A percentile compares a stretch with the other conserved stretches of the same genome.
Evolutionary conservation across 2,329 filamentous ascomycete genomes (phyloP).

Genomic region (Albophoma yamanashiensis): DNA sequence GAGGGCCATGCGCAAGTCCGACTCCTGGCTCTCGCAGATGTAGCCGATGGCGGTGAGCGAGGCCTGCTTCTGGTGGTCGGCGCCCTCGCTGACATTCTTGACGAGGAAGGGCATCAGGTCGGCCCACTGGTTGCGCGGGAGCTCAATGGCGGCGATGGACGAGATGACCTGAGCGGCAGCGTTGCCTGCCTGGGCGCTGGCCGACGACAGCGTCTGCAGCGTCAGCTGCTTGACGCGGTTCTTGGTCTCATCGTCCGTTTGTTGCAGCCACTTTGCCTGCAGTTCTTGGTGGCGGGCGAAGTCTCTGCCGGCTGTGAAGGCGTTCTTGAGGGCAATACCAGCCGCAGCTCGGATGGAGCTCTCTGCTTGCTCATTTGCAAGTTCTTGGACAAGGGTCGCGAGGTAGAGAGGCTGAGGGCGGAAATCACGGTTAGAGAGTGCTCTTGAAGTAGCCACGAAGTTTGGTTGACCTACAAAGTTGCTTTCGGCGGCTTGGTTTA

Average conservation of each 20-base stretch:
- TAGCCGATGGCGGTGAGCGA: constrained; percentile 96
- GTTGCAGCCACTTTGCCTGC: constrained; percentile 85
- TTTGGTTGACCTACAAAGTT: constrained; percentile 66
- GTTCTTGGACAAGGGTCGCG: constrained; percentile 80
- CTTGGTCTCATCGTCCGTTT: constrained; percentile 75
- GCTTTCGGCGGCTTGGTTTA: constrained; percentile 80
- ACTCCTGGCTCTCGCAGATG: constrained; percentile 92
- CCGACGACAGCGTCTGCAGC: constrained; percentile 75
- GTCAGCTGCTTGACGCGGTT: constrained; percentile 78
- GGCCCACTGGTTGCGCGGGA: constrained; percentile 86
- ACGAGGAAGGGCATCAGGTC: constrained; percentile 85
- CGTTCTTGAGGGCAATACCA: constrained; percentile 95
- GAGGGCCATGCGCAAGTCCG: constrained; percentile 71
- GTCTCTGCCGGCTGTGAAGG: constrained; percentile 82
- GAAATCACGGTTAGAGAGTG: constrained; percentile 14
- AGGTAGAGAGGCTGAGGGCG: constrained; percentile 72
- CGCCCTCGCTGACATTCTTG: constrained; percentile 81
- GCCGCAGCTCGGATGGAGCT: constrained; percentile 85
- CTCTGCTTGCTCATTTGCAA: constrained; percentile 80
- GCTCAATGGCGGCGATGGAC: constrained; percentile 87
- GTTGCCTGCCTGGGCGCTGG: constrained; percentile 72
- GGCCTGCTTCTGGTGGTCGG: constrained; percentile 82
- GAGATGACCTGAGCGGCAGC: constrained; percentile 92
- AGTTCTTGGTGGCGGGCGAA: constrained; percentile 77
- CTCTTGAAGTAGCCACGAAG: constrained; percentile 4